Evolutionary conservation across 129 eudicot species (phyloP).

Genomic region (Mikania micrantha): DNA sequence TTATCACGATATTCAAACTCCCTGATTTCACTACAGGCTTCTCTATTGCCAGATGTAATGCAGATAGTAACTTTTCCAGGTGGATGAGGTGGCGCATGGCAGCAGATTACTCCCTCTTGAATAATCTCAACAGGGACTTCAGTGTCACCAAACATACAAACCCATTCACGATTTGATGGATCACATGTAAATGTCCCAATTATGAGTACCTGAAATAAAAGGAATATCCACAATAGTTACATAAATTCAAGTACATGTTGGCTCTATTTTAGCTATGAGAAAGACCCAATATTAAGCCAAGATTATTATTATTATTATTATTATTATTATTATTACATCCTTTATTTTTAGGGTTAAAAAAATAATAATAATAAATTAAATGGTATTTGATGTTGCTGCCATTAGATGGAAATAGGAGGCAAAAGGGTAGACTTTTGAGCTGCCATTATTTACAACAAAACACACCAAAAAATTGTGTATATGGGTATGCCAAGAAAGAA

Average conservation of each 20-base stretch:
- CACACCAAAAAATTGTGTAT: no score
- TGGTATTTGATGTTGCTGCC: no score
- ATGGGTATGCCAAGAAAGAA: no score
- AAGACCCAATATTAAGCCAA: no score
- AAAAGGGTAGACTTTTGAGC: no score
- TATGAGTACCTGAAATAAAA: constrained; percentile 62
- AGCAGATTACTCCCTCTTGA: constrained; percentile 82
- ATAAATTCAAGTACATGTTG: not conserved
- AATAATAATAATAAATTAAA: no score
- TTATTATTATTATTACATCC: no score
- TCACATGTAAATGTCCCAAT: constrained; percentile 77
- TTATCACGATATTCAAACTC: constrained; percentile 77
- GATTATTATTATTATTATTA: no score
- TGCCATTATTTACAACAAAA: no score
- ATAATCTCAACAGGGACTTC: constrained; percentile 87
- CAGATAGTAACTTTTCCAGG: constrained; percentile 75
- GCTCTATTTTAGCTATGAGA: no score
- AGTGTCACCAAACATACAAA: constrained; percentile 87
- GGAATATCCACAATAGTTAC: not conserved
- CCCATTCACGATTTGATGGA: constrained; percentile 59
- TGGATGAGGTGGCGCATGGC: constrained; percentile 66
- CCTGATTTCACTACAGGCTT: constrained; percentile 93
- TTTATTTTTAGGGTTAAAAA: no score
- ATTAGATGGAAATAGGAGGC: no score
- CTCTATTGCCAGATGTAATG: constrained; percentile 75